Evolutionary conservation across 345 rosid species (phyloP).

Genomic region (Heritiera fomes): DNA sequence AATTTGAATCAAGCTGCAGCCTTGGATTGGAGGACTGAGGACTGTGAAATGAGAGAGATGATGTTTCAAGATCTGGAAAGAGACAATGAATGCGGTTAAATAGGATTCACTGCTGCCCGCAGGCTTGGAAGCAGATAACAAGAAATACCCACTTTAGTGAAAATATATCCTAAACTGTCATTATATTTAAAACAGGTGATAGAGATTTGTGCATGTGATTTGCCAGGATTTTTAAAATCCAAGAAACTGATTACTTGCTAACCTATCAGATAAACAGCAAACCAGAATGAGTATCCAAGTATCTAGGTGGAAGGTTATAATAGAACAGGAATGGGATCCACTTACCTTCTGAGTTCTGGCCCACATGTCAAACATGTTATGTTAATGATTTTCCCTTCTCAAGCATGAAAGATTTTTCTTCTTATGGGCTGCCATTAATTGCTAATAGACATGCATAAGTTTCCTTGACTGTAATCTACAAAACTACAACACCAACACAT

Average conservation of each 20-base stretch:
- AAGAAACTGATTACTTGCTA: background rate
- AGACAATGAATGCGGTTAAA: conserved; percentile 28
- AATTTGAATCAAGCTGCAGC: conserved; percentile 19
- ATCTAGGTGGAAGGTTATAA: background rate
- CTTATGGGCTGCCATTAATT: background rate
- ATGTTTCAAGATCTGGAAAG: conserved; percentile 23
- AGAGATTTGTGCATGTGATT: conserved; percentile 28
- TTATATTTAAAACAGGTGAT: background rate
- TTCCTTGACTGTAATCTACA: background rate
- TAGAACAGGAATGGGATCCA: background rate
- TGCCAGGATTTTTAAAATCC: background rate
- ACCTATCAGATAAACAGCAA: background rate
- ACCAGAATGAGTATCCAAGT: background rate
- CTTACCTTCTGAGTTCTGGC: background rate
- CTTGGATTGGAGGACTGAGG: background rate
- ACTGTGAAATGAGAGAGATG: conserved; percentile 23
- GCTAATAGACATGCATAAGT: background rate
- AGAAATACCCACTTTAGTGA: conserved; percentile 5
- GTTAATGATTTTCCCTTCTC: background rate
- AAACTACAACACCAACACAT: background rate
- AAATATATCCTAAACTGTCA: background rate
- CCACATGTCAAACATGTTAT: background rate
- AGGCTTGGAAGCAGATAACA: conserved; percentile 8
- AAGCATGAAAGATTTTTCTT: background rate
- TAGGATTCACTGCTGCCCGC: conserved; percentile 8